These are phyloP conservation scores for Boletus rubroflammeus DNA, from an alignment of 768 basidiomycete species.

Conservation along the genomic window DNA sequence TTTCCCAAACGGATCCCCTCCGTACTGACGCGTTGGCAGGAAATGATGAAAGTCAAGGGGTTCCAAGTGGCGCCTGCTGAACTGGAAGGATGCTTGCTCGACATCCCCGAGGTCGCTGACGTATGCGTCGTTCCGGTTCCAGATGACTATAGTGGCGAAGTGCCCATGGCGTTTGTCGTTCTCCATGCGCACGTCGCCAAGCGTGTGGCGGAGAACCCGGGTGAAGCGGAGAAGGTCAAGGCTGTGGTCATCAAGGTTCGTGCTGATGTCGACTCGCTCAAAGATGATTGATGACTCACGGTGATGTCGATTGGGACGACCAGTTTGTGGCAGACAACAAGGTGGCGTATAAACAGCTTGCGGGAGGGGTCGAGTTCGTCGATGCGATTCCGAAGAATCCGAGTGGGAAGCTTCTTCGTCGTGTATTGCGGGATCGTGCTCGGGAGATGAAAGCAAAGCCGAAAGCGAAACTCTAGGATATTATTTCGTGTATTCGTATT, in stretches of 20 bases:
- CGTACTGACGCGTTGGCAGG: constrained; percentile 34
- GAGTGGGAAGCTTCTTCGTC: constrained; percentile 55
- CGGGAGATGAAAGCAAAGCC: constrained; percentile 25
- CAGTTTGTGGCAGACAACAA: constrained; percentile 57
- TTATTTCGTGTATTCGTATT: neutral
- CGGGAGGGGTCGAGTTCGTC: constrained; percentile 56
- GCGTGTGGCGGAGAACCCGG: constrained; percentile 30
- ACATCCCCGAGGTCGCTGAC: constrained; percentile 56
- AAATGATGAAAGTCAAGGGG: constrained; percentile 66
- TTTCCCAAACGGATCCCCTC: neutral
- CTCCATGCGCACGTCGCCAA: constrained; percentile 41
- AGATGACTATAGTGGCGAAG: constrained; percentile 70
- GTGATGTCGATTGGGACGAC: neutral
- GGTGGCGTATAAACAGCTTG: constrained; percentile 54
- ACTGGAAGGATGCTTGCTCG: constrained; percentile 62
- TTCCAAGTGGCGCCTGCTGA: constrained; percentile 77
- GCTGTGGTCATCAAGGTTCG: constrained; percentile 47
- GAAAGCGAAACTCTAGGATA: constrained; percentile 24
- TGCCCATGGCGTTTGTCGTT: constrained; percentile 67
- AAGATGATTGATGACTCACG: constrained; percentile 1
- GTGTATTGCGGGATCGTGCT: constrained; percentile 50
- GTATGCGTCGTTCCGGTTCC: constrained; percentile 63
- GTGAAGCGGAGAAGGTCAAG: constrained; percentile 36
- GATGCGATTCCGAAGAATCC: constrained; percentile 59
- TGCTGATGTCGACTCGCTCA: neutral